Evolutionary conservation across 345 rosid genomes (phyloP).

Genomic region (Rhodomyrtus tomentosa): DNA sequence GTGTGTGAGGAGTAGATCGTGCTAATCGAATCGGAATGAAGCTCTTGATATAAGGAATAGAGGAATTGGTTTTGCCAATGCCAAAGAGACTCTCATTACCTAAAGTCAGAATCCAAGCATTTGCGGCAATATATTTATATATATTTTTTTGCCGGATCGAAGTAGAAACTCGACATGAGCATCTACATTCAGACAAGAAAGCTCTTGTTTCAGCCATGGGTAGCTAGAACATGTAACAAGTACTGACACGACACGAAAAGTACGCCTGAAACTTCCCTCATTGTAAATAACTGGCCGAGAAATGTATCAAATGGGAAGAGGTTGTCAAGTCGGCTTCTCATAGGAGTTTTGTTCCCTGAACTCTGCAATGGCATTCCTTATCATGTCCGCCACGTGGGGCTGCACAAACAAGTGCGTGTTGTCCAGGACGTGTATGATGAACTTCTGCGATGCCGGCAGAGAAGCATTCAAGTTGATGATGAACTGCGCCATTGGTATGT

Average conservation of each 20-base stretch:
- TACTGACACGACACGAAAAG: neutral
- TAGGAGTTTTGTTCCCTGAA: conserved; percentile 84
- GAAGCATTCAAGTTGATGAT: conserved; percentile 58
- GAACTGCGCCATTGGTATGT: conserved; percentile 80
- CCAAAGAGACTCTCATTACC: neutral
- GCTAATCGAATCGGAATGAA: neutral
- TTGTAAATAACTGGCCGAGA: neutral
- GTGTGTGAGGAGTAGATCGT: neutral
- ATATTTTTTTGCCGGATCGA: neutral
- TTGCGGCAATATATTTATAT: neutral
- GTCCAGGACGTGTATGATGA: conserved; percentile 68
- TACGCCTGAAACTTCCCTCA: neutral
- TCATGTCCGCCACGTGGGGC: conserved; percentile 56
- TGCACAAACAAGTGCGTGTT: conserved; percentile 72
- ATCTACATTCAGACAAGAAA: neutral
- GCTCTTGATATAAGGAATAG: rapidly evolving
- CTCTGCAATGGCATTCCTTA: conserved; percentile 59
- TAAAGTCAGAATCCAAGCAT: neutral
- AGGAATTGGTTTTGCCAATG: neutral
- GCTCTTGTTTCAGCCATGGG: neutral
- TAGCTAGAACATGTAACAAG: rapidly evolving
- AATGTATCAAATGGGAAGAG: neutral
- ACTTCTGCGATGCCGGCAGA: conserved; percentile 66
- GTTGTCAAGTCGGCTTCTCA: conserved; percentile 57
- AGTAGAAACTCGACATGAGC: neutral